Evolutionary conservation across 1,139 yeast species (phyloP).

Genomic region (Pichia sp.): DNA sequence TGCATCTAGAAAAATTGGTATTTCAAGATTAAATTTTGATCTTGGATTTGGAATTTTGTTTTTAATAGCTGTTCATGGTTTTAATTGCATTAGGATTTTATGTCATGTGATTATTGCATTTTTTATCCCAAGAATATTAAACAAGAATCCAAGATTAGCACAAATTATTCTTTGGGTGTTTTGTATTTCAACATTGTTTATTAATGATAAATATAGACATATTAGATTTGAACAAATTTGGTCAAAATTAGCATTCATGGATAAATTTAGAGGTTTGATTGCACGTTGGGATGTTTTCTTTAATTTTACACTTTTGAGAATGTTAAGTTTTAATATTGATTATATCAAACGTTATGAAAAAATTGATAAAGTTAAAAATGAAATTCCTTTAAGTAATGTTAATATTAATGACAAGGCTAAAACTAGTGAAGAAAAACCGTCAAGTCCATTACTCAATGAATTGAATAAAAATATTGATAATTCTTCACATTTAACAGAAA

Average conservation of each 20-base stretch:
- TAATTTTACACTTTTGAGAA: conserved; percentile 79
- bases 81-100: conserved; percentile 55
- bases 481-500: conserved; percentile 45
- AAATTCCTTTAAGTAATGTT: conserved; percentile 6
- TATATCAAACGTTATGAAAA: conserved; percentile 41
- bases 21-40: conserved; percentile 55
- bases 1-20: conserved; percentile 20
- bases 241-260: conserved; percentile 41
- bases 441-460: conserved; percentile 11
- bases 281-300: conserved; percentile 94
- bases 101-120: conserved; percentile 53
- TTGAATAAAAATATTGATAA: conserved; percentile 20
- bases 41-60: conserved; percentile 63
- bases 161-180: conserved; percentile 59
- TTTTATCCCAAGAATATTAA: conserved; percentile 39
- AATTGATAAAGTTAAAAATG: conserved; percentile 13
- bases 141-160: conserved; percentile 31
- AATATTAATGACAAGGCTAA: conserved; percentile 10
- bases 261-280: conserved; percentile 66
- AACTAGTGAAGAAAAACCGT: conserved; percentile 19
- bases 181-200: conserved; percentile 67
- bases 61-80: conserved; percentile 74
- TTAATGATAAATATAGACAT: conserved; percentile 63
- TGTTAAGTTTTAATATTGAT: conserved; percentile 80
- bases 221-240: conserved; percentile 42